Evolutionary conservation across 2,329 filamentous ascomycete genomes (phyloP), one percentile per base, ranked within the genome.

Genomic region (Thelonectria rubi): DNA sequence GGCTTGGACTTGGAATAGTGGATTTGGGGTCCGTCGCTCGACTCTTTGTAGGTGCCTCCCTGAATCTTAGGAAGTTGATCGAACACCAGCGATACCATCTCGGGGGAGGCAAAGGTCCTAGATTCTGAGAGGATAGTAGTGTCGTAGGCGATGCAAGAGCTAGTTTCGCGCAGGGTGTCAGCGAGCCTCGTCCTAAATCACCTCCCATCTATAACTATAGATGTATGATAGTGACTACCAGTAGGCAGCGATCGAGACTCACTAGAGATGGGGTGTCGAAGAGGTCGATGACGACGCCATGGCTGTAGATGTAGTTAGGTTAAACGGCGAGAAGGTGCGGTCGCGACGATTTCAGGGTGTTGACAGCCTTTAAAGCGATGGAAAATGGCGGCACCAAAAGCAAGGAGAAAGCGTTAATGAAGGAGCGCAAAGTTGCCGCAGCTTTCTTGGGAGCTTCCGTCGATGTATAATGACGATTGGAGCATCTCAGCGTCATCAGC

Each of bases 1-100:
- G n/a, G n/a, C 70, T 86, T 86, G 10, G 93, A 88, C 74, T 95
- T 91, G 73, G 98, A 91, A 83, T 97, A 97, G 84, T 99, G 94
- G 78, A 98, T 95, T 83, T 95, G 93, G 77, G 96, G 89, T 62
- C 89, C 84, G 79, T 93, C 91, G 78, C 97, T 30, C 26, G 93
- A 42, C 93, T 96, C 10, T 6, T 30, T 8, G 81, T 97, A 97
- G 56, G 94, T 98, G 68, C 83, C 80, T 81, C 99, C 95, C 58
- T 86, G 84, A 82, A 99, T 97, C 78, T 97, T 97, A 60, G 96
- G 95, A 46, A 99, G 92, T 81, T 99, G 93, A 71, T 97, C 84
- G 46, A 93, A 95, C 69, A 94, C 93, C 71, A 98, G 91, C 12
- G 91, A 93, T 5, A 93, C 93, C 59, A 92, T 91, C 69, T 92